These are phyloP conservation scores for Coniochaeta ligniaria DNA, from an alignment of 2,329 filamentous ascomycete genomes.

Conservation along the genomic window DNA sequence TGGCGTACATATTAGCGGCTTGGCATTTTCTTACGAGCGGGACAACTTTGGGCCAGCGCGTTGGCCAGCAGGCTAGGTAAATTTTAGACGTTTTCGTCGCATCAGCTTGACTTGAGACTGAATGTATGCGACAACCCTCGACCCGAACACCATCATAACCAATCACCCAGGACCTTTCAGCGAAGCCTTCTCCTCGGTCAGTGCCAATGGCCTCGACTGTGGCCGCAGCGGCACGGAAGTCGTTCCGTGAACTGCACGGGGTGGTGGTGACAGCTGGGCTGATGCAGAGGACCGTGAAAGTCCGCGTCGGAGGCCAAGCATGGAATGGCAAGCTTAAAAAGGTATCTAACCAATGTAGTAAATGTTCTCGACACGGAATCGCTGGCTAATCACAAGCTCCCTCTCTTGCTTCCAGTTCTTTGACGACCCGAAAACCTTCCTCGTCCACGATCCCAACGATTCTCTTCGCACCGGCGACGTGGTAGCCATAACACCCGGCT, in stretches of 20 bases:
- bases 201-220: slow-evolving; percentile 27
- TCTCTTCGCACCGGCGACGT: slow-evolving; percentile 70
- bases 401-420: slow-evolving; percentile 46
- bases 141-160: not conserved
- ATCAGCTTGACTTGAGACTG: too few species aligned
- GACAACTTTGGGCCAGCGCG: too few species aligned
- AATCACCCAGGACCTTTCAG: not conserved
- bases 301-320: slow-evolving; percentile 61
- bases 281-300: slow-evolving; percentile 75
- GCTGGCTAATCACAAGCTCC: not conserved
- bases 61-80: too few species aligned
- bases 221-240: slow-evolving; percentile 29
- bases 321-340: slow-evolving; percentile 71
- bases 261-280: slow-evolving; percentile 72
- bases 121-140: too few species aligned
- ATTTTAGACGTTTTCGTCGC: too few species aligned
- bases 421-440: slow-evolving; percentile 53
- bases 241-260: slow-evolving; percentile 49
- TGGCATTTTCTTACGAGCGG: too few species aligned
- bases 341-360: slow-evolving; percentile 32
- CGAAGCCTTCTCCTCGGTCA: not conserved
- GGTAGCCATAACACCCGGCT: slow-evolving; percentile 61
- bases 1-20: too few species aligned
- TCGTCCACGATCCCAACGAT: slow-evolving; percentile 72
- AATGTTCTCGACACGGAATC: not conserved